Percentiles rank a stretch among this genome's conserved stretches.
These are phyloP conservation scores for Penicillium verhagenii DNA, from an alignment of 495 filamentous ascomycete genomes.

Conservation along the genomic window DNA sequence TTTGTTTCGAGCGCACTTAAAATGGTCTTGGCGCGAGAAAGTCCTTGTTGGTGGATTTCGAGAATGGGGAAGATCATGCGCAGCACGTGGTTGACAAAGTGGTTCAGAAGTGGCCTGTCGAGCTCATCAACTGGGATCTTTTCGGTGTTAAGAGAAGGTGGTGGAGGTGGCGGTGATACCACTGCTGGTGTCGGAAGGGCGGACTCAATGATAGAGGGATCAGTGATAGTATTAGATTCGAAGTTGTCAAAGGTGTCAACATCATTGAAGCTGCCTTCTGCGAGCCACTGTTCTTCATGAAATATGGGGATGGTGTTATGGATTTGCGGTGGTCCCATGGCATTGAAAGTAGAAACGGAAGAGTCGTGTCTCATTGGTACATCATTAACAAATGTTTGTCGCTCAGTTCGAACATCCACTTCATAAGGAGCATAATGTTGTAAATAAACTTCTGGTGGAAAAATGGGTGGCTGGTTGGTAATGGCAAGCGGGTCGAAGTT, in stretches of 20 bases:
- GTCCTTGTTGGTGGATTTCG: constrained; percentile 82
- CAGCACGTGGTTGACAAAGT: constrained; percentile 87
- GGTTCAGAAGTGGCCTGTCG: constrained; percentile 82
- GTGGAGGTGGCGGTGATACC: background rate
- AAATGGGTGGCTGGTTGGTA: background rate
- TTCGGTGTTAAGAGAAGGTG: constrained; percentile 33
- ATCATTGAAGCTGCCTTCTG: constrained; percentile 64
- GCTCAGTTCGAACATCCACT: constrained; percentile 92
- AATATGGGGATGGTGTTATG: constrained; percentile 64
- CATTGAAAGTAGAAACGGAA: constrained; percentile 82
- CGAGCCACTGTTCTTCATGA: constrained; percentile 71
- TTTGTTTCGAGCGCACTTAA: constrained; percentile 84
- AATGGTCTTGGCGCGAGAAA: constrained; percentile 73
- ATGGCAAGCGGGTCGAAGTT: background rate
- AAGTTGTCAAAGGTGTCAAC: constrained; percentile 30
- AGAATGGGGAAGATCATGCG: constrained; percentile 88
- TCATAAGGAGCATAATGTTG: constrained; percentile 71
- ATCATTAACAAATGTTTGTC: constrained; percentile 92
- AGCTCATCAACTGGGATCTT: constrained; percentile 85
- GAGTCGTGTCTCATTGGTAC: constrained; percentile 80
- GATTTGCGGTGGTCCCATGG: constrained; percentile 72
- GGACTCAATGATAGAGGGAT: constrained; percentile 8
- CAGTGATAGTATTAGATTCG: background rate
- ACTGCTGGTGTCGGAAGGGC: constrained; percentile 2
- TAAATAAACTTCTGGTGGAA: background rate